Percentiles rank a stretch among this genome's conserved stretches.
phyloP scores from a whole-genome alignment of 2,329 filamentous ascomycete species.

The Alternaria arborescens region DNA sequence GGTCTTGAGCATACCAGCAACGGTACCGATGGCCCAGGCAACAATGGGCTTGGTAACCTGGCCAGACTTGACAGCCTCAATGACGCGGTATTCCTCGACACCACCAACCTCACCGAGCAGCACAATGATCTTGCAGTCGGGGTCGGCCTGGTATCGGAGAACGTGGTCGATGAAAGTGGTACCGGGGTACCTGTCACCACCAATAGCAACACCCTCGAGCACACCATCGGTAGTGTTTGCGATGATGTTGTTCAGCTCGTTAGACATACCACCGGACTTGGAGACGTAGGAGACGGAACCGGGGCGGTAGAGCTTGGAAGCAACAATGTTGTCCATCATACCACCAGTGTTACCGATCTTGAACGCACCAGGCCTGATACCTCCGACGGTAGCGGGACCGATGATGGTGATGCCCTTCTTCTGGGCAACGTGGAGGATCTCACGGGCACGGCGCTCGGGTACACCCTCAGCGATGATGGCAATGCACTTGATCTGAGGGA shows the following conservation, averaged over 20 bases:
- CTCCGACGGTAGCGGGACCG: conserved; percentile 96
- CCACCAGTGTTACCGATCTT: conserved; percentile 99
- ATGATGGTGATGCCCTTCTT: conserved; percentile 99
- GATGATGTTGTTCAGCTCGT: conserved; percentile 99
- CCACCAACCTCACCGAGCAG: conserved; percentile 98
- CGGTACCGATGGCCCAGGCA: conserved; percentile 98
- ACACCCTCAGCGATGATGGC: conserved; percentile 99
- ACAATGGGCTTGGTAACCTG: conserved; percentile 98
- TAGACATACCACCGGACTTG: conserved; percentile 99
- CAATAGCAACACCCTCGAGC: conserved; percentile 98
- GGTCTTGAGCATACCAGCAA: conserved; percentile 99
- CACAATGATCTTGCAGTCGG: conserved; percentile 96
- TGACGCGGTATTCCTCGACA: conserved; percentile 99
- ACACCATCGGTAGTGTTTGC: conserved; percentile 96
- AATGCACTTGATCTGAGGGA: conserved; percentile 96
- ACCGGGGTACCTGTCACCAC: conserved; percentile 97
- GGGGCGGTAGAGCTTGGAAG: conserved; percentile 99
- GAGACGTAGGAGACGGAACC: conserved; percentile 99
- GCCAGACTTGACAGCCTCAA: conserved; percentile 95
- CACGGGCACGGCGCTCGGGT: conserved; percentile 94
- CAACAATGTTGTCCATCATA: conserved; percentile 99
- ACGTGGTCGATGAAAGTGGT: conserved; percentile 99
- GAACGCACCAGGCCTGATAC: conserved; percentile 99
- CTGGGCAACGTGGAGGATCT: conserved; percentile 94
- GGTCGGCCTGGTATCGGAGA: conserved; percentile 94